phyloP scores from a whole-genome alignment of 768 basidiomycete species.

The Collybia mongolica region DNA sequence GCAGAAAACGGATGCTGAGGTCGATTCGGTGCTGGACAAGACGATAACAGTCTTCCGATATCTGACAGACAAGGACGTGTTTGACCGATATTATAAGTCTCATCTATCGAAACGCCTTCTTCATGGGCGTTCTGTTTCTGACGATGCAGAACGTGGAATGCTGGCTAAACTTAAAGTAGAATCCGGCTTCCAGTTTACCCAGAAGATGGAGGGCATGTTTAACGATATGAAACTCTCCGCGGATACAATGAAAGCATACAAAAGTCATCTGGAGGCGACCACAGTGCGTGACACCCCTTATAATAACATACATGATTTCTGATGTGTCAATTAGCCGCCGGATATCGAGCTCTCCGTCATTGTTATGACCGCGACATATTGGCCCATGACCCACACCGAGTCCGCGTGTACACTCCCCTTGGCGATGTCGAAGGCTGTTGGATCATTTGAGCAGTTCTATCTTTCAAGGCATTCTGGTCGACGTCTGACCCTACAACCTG shows the following conservation, averaged over 20 bases:
- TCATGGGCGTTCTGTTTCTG: conserved; percentile 83
- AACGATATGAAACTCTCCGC: conserved; percentile 88
- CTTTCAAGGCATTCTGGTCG: conserved; percentile 86
- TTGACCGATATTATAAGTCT: conserved; percentile 96
- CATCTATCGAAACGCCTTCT: conserved; percentile 94
- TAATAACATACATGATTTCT: conserved; percentile 6
- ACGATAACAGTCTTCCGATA: conserved; percentile 96
- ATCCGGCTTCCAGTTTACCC: conserved; percentile 95
- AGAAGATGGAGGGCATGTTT: conserved; percentile 99
- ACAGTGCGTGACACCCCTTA: conserved; percentile 45
- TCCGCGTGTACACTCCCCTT: conserved; percentile 68
- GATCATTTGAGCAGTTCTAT: conserved; percentile 89
- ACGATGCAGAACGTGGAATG: conserved; percentile 98
- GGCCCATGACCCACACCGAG: conserved; percentile 78
- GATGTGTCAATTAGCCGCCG: conserved; percentile 49
- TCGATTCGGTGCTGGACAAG: conserved; percentile 89
- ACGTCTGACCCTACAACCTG: conserved; percentile 88
- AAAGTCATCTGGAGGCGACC: conserved; percentile 52
- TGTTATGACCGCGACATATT: conserved; percentile 95
- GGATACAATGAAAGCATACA: conserved; percentile 80
- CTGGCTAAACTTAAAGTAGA: conserved; percentile 95
- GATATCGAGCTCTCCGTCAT: conserved; percentile 82
- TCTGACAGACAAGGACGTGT: conserved; percentile 93
- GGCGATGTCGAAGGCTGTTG: conserved; percentile 59
- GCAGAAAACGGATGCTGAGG: conserved; percentile 93